Evolutionary conservation across 495 filamentous ascomycete species (phyloP).

Genomic region (Penicillium coprophilum): DNA sequence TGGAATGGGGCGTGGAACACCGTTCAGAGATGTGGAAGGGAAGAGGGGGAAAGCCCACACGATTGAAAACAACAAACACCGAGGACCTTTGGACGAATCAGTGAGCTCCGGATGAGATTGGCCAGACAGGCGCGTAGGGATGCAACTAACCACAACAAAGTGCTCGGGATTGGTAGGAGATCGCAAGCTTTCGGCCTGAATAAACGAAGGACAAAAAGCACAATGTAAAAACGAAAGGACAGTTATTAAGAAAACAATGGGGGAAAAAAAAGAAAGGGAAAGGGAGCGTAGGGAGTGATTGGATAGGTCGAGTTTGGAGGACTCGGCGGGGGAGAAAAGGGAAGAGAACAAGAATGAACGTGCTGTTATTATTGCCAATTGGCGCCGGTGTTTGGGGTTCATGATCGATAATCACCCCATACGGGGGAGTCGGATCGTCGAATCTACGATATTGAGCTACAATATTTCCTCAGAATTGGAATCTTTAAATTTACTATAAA

Average conservation of each 20-base stretch:
- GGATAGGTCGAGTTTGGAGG: slow-evolving; percentile 18
- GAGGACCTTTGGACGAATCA: slow-evolving; percentile 23
- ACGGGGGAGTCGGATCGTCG: not conserved
- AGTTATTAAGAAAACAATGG: slow-evolving; percentile 13
- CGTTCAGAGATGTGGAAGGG: slow-evolving; percentile 20
- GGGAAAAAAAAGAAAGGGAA: slow-evolving; percentile 1
- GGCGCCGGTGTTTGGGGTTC: slow-evolving; percentile 23
- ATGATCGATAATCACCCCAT: not conserved
- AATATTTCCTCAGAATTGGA: not conserved
- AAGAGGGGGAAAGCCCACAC: slow-evolving; percentile 11
- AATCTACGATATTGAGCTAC: not conserved
- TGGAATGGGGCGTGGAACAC: slow-evolving; percentile 10
- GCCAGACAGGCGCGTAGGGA: slow-evolving; percentile 20
- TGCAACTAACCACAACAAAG: slow-evolving; percentile 27
- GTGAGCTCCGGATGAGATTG: slow-evolving; percentile 19
- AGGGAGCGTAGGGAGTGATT: slow-evolving; percentile 18
- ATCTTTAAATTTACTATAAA: not conserved
- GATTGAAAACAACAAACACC: slow-evolving; percentile 22
- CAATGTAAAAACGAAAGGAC: slow-evolving; percentile 16
- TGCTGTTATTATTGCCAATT: slow-evolving; percentile 23
- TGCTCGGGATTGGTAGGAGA: slow-evolving; percentile 21
- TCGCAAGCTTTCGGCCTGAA: slow-evolving; percentile 9
- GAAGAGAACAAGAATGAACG: slow-evolving; percentile 20
- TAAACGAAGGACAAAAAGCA: slow-evolving; percentile 17
- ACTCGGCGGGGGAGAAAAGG: slow-evolving; percentile 29